A percentile compares a stretch with the other conserved stretches of the same genome.
Evolutionary conservation across 2,329 filamentous ascomycete genomes (phyloP).

Genomic region (Penicillium polonicum): DNA sequence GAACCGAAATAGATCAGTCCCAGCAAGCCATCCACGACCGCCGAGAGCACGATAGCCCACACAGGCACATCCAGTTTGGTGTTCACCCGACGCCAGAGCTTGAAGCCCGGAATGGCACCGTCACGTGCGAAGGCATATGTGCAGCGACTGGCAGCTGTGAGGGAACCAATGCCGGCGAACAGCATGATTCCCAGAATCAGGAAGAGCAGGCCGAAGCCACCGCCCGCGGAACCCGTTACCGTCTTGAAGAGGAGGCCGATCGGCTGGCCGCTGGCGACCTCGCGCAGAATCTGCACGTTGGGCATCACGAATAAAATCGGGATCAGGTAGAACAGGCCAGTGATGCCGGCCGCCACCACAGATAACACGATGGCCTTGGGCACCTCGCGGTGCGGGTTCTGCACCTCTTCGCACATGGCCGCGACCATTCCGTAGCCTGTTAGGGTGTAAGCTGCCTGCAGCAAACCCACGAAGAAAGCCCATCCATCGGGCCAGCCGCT

Average conservation of each 20-base stretch:
- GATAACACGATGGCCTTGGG: conserved; percentile 70
- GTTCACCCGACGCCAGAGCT: conserved; percentile 66
- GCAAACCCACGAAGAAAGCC: conserved; percentile 70
- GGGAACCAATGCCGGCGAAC: conserved; percentile 71
- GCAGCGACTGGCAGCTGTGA: conserved; percentile 72
- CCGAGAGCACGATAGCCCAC: conserved; percentile 66
- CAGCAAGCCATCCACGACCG: conserved; percentile 66
- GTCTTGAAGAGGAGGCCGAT: conserved; percentile 74
- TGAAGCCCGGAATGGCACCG: conserved; percentile 69
- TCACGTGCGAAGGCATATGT: conserved; percentile 75
- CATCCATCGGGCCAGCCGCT: conserved; percentile 68
- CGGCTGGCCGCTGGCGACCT: conserved; percentile 69
- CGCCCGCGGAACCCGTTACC: conserved; percentile 68
- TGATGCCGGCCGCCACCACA: conserved; percentile 65
- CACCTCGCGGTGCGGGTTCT: conserved; percentile 66
- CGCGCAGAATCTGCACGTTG: conserved; percentile 61
- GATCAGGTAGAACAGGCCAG: conserved; percentile 66
- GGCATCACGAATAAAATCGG: conserved; percentile 75
- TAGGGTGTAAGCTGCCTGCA: conserved; percentile 58
- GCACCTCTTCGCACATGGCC: conserved; percentile 70
- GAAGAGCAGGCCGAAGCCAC: conserved; percentile 73
- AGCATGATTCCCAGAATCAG: conserved; percentile 73
- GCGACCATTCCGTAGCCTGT: conserved; percentile 69
- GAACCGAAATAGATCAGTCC: conserved; percentile 79
- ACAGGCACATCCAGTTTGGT: conserved; percentile 67